phyloP scores from a whole-genome alignment of 495 filamentous ascomycete genomes.

The Daldinia concentrica region DNA sequence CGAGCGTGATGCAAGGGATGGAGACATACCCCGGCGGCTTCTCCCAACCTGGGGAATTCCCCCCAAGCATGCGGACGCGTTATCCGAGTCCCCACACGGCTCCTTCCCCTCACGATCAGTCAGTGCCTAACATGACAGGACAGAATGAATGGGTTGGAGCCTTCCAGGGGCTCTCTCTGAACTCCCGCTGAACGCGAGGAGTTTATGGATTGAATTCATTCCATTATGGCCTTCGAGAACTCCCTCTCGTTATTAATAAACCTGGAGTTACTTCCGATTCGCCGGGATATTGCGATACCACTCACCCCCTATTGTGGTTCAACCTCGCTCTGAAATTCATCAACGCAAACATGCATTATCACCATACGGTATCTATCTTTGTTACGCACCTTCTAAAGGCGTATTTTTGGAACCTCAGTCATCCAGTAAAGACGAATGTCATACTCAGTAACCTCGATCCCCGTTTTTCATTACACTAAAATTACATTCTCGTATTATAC shows the following conservation, averaged over 20 bases:
- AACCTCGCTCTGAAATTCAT: background rate
- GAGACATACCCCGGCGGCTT: conserved; percentile 57
- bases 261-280: background rate
- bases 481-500: conserved; percentile 51
- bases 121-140: conserved; percentile 43
- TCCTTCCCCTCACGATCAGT: conserved; percentile 51
- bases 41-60: conserved; percentile 52
- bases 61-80: conserved; percentile 51
- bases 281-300: background rate
- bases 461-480: conserved; percentile 13
- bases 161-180: conserved; percentile 65
- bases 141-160: conserved; percentile 58
- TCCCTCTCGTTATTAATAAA: background rate
- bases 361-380: background rate
- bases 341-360: background rate
- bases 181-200: conserved; percentile 51
- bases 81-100: conserved; percentile 54
- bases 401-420: background rate
- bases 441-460: background rate
- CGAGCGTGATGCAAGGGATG: conserved; percentile 52
- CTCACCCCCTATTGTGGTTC: background rate
- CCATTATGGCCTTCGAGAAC: background rate
- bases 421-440: background rate
- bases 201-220: background rate
- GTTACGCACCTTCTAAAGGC: background rate